Base-by-base conservation (phyloP, 805 yeast species). In the Wickerhamiella dianesei region DNA sequence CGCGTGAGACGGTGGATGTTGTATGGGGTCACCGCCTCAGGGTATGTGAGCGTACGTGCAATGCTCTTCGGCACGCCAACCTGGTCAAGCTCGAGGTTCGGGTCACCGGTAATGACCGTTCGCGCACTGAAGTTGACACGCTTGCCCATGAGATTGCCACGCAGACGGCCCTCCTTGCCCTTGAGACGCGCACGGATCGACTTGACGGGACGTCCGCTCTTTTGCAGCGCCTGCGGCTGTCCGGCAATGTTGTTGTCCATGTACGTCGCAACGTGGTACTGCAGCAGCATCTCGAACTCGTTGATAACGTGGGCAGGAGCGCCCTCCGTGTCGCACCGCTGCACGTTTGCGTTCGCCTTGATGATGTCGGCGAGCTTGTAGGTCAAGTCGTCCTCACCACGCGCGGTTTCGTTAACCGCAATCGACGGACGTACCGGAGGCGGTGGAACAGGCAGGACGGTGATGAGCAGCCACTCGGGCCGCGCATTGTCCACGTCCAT, bases 181-280 rank as follows among this genome's bases (percentile, higher is more conserved):
- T 92, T 92, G 59, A 92, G 74, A 72, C 99, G 88, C n/a, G 99
- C 97, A 70, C 99, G 80, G 59, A 92, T 92, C 41, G 96, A 86
- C 65, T 92, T 92, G 56, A 92, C 94, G 2, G 99, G 98, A 68
- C 99, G 82, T 49, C 99, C 99, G 48, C 96, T 85, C 67, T 92
- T 92, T 63, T 92, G 99, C 52, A 92, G 74, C 32, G 99, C 98
- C 66, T 89, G 98, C 0, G 98, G 99, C 69, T 92, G 98, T 53
- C 99, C 98, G 13, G 98, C 98, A 66, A 92, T 92, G 69, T 92
- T 97, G 64, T 92, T 92, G 69, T 92, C 98, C 99, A 92, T 92
- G 64, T 92, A 92, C 0, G 99, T 92, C 5, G 99, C 99, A 45
- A 92, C 96, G 60, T 92, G 99, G 65, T 87, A 92, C 64, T 92